Base-by-base conservation (phyloP, 768 basidiomycete genomes). In the Clavaria fumosa region DNA sequence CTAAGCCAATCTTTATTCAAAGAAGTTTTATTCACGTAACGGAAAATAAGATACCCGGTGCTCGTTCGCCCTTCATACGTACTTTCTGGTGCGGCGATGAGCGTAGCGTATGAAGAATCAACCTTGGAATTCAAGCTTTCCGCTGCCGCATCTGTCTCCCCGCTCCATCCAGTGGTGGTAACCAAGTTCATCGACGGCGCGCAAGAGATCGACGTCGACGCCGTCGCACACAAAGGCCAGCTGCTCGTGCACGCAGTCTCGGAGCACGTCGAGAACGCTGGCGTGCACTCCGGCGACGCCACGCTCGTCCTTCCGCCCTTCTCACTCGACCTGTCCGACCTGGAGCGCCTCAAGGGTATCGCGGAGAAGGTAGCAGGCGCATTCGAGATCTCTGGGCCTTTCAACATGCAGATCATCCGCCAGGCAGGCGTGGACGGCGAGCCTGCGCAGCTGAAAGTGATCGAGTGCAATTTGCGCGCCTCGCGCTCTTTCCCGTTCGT, bases 401-500 rank as follows among this genome's bases (percentile, higher is more conserved):
- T 77, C 77, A 99, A 99, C 58, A 99, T 99, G 91, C 95, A 99
- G 58, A 74, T 99, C 56, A 97, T 99, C 62, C 75, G 83, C 54
- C 86, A 88, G 55, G 67, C 65, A 7, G 58, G 71, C 2, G 64
- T 65, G 17, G 53, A 56, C 11, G 61, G 57, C 3, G 60, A 69
- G 36, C 67, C 75, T 42, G 66, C 74, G 18, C 70, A 75, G 40
- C 74, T 97, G 47, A 97, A 93, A 65, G 95, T 97, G 46, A 99
- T 99, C 46, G 95, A 99, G 59, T 99, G 95, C 60, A 99, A 99
- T 59, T 65, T 97, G 23, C 85, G 95, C 41, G 95, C 95, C 11
- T 97, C 93, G 18, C 79, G 95, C 15, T 93, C 89, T 21, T 97
- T 97, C 82, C 91, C 93, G 45, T 99, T 99, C 63, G 95, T 99